phyloP scores from a whole-genome alignment of 2,329 filamentous ascomycete genomes.

The Aspergillus ustus region DNA sequence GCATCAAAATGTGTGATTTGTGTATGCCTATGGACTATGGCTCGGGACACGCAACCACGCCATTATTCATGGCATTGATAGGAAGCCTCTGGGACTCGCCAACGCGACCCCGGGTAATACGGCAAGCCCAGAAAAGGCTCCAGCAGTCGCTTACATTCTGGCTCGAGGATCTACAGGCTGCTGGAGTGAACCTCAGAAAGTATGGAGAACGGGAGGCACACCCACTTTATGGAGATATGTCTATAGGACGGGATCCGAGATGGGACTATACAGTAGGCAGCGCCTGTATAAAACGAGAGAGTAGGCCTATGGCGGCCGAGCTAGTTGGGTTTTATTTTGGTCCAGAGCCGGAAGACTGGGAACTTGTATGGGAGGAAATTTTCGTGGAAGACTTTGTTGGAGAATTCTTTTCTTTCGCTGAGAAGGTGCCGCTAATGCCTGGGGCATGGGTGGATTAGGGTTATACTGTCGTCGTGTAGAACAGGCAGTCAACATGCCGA shows the following conservation, averaged over 20 bases:
- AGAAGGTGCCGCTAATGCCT: background rate
- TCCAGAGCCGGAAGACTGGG: background rate
- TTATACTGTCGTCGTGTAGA: too few relatives aligned
- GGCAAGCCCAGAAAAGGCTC: background rate
- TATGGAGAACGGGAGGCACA: background rate
- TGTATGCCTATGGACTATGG: background rate
- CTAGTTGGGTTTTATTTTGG: background rate
- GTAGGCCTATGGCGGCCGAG: background rate
- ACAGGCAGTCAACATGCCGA: too few relatives aligned
- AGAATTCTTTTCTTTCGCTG: background rate
- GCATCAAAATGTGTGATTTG: background rate
- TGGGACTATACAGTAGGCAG: background rate
- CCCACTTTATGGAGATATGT: background rate
- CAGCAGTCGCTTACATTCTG: background rate
- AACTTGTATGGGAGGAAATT: background rate
- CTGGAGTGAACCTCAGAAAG: background rate
- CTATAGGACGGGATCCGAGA: too few relatives aligned
- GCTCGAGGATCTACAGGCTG: background rate
- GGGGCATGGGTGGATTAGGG: background rate
- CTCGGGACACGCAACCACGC: background rate
- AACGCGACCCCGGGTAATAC: background rate
- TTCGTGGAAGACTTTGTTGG: background rate
- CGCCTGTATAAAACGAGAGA: fast-evolving
- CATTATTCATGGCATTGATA: background rate
- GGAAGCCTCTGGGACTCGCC: fast-evolving